A percentile compares a stretch with the other conserved stretches of the same genome.
Conservation (phyloP, 495 filamentous ascomycete species). For the Hypoxylon perforatum region DNA sequence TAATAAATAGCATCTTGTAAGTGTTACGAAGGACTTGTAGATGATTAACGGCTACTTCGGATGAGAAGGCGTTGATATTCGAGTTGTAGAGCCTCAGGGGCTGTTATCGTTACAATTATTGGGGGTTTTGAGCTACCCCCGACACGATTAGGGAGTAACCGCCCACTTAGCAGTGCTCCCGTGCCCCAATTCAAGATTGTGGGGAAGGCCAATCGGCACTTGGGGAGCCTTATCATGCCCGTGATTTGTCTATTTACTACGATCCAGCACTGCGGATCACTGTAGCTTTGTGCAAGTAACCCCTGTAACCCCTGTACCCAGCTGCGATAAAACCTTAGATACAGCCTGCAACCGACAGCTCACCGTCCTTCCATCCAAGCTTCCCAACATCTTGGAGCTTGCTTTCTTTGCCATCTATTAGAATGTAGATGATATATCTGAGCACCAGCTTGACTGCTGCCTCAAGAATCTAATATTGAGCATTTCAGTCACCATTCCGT, state of each 20-base stretch:
- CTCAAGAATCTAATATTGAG: background rate
- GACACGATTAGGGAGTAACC: too few species aligned
- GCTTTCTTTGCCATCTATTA: background rate
- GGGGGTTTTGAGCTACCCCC: too few species aligned
- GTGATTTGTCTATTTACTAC: constrained; percentile 25
- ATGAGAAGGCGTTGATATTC: too few species aligned
- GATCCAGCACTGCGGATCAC: constrained; percentile 30
- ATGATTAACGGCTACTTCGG: too few species aligned
- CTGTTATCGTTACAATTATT: too few species aligned
- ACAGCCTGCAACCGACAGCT: background rate
- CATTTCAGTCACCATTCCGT: constrained; percentile 10
- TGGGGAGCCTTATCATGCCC: background rate
- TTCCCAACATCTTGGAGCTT: constrained; percentile 1
- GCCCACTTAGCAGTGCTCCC: too few species aligned
- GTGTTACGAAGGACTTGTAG: too few species aligned
- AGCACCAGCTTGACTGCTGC: constrained; percentile 25
- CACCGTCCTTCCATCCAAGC: background rate
- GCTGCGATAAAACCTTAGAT: too few species aligned
- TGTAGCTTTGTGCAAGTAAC: constrained; percentile 18
- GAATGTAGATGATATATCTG: constrained; percentile 32
- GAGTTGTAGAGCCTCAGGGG: too few species aligned
- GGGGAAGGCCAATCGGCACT: constrained; percentile 27
- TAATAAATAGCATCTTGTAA: too few species aligned
- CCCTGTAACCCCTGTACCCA: too few species aligned
- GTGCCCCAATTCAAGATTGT: background rate